Evolutionary conservation across 129 eudicot genomes (phyloP).

Genomic region (Centrapalus pauciflorus): DNA sequence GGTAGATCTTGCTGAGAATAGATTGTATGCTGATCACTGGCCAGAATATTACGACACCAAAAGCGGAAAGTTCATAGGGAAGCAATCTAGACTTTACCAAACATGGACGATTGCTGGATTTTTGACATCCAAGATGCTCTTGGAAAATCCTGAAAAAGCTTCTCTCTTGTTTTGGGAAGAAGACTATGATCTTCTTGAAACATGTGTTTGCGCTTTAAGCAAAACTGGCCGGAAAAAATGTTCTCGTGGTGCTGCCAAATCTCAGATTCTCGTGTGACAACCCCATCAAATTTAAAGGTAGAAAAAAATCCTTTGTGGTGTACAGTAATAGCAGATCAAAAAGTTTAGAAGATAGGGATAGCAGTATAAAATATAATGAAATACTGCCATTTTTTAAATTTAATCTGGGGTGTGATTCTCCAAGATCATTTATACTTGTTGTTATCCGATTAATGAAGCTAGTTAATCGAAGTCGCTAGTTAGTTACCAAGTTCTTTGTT

Average conservation of each 20-base stretch:
- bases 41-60: constrained; percentile 95
- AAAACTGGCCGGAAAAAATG: constrained; percentile 65
- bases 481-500: constrained; percentile 10
- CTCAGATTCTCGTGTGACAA: constrained; percentile 79
- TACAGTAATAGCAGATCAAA: constrained; percentile 22
- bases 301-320: constrained; percentile 21
- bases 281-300: background rate
- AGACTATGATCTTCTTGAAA: constrained; percentile 93
- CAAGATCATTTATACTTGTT: constrained; percentile 24
- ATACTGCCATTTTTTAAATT: background rate
- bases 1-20: constrained; percentile 59
- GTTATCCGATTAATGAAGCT: constrained; percentile 23
- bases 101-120: constrained; percentile 97
- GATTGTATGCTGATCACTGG: constrained; percentile 65
- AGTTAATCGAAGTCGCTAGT: constrained; percentile 14
- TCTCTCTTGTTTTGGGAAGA: constrained; percentile 78
- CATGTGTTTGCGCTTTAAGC: constrained; percentile 75
- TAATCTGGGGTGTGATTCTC: background rate
- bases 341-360: constrained; percentile 14
- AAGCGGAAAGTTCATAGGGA: constrained; percentile 78
- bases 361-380: constrained; percentile 8
- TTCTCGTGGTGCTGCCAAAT: constrained; percentile 79
- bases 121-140: constrained; percentile 78
- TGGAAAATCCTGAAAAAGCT: constrained; percentile 80
- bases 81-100: constrained; percentile 93